Percentiles rank a stretch among this genome's conserved stretches.
phyloP scores from a whole-genome alignment of 805 yeast species.

The Schizosaccharomyces cryophilus region DNA sequence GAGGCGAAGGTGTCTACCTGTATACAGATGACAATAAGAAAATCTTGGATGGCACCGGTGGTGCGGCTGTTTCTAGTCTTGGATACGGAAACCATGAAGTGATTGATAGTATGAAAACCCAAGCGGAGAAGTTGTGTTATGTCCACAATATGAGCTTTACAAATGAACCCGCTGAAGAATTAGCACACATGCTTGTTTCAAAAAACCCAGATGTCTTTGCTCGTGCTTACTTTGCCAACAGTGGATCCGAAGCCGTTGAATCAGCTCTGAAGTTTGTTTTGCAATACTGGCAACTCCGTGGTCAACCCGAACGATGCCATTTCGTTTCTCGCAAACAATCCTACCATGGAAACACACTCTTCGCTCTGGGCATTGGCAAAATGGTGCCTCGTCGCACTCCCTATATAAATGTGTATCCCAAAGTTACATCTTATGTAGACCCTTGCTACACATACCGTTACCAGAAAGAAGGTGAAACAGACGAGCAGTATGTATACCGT shows the following conservation, averaged over 20 bases:
- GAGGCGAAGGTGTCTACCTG: neutral
- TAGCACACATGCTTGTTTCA: slow-evolving; percentile 11
- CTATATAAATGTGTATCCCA: neutral
- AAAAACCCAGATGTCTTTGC: neutral
- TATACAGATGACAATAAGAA: slow-evolving; percentile 3
- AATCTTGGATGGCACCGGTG: slow-evolving; percentile 24
- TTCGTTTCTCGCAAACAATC: slow-evolving; percentile 22
- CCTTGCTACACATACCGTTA: neutral
- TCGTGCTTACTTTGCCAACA: slow-evolving; percentile 23
- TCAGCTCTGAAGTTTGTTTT: slow-evolving; percentile 34
- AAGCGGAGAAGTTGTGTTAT: slow-evolving; percentile 18
- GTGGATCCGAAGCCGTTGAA: slow-evolving; percentile 43
- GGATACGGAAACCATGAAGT: slow-evolving; percentile 23
- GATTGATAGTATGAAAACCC: slow-evolving; percentile 18
- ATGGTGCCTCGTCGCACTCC: neutral
- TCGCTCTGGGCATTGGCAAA: slow-evolving; percentile 21
- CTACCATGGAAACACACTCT: slow-evolving; percentile 27
- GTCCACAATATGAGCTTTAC: slow-evolving; percentile 16
- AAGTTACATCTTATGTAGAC: neutral
- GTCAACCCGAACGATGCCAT: slow-evolving; percentile 19
- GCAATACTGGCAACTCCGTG: slow-evolving; percentile 23
- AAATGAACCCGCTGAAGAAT: slow-evolving; percentile 20
- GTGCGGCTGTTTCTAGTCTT: slow-evolving; percentile 27
- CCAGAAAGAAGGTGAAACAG: neutral
- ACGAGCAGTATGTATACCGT: neutral